phyloP scores from a whole-genome alignment of 176 grass and related monocot species.

The Cocos nucifera region DNA sequence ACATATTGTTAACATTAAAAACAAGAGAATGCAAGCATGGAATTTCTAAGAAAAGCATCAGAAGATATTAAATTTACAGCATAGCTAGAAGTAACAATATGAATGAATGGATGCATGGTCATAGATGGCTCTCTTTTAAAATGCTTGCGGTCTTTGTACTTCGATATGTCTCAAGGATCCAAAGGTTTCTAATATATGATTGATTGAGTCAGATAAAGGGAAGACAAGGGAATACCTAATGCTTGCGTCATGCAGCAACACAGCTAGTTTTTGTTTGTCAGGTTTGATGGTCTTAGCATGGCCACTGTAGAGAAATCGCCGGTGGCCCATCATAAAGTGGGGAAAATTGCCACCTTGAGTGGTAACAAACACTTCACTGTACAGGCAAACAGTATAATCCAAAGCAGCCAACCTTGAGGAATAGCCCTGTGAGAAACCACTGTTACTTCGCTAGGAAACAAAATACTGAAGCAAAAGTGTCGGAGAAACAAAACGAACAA shows the following conservation, averaged over 20 bases:
- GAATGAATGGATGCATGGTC: too few relatives aligned
- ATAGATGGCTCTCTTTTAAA: too few relatives aligned
- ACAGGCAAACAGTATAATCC: slow-evolving; percentile 10
- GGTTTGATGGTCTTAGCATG: slow-evolving; percentile 16
- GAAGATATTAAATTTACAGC: too few relatives aligned
- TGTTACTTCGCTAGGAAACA: too few relatives aligned
- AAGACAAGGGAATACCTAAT: neutral
- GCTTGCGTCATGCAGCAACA: slow-evolving; percentile 5
- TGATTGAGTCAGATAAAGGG: too few relatives aligned
- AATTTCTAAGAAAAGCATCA: neutral
- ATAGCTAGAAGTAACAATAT: too few relatives aligned
- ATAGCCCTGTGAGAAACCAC: neutral
- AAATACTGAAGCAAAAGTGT: too few relatives aligned
- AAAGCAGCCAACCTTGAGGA: slow-evolving; percentile 19
- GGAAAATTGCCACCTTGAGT: slow-evolving; percentile 18
- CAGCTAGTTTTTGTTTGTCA: slow-evolving; percentile 6
- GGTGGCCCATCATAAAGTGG: slow-evolving; percentile 15
- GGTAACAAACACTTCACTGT: slow-evolving; percentile 20
- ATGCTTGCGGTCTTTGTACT: too few relatives aligned
- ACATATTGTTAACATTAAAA: neutral
- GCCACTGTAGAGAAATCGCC: slow-evolving; percentile 13
- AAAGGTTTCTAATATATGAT: too few relatives aligned
- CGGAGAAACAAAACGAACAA: too few relatives aligned
- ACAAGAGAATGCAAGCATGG: neutral
- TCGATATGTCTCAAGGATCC: too few relatives aligned